A percentile compares a stretch with the other conserved stretches of the same genome.
phyloP scores from a whole-genome alignment of 225 moss, liverwort and hornwort species.

The Bryoerythrophyllum caledonicum region DNA sequence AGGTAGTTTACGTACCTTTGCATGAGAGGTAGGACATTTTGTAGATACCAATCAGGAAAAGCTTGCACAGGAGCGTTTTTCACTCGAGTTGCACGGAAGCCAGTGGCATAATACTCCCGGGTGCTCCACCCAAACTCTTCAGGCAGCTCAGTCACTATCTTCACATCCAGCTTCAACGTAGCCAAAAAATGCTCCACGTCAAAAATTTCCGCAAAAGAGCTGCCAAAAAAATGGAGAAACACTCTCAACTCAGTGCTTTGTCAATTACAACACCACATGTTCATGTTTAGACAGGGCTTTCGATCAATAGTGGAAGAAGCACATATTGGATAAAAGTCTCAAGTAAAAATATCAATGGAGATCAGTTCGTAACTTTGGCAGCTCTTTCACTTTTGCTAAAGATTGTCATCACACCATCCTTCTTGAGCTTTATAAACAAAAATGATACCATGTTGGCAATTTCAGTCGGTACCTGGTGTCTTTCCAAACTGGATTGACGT shows the following conservation, averaged over 20 bases:
- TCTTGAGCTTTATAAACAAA: neutral
- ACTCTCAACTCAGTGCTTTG: too few relatives aligned
- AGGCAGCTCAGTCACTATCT: constrained; percentile 74
- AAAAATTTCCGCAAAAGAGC: constrained; percentile 94
- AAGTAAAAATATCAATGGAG: too few relatives aligned
- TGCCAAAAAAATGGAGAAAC: constrained; percentile 39
- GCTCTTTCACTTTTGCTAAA: neutral
- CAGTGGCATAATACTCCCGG: constrained; percentile 90
- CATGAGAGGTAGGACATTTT: constrained; percentile 80
- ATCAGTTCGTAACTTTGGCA: too few relatives aligned
- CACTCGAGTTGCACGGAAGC: constrained; percentile 72
- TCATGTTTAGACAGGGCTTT: too few relatives aligned
- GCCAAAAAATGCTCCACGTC: constrained; percentile 78
- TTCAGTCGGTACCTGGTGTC: constrained; percentile 62
- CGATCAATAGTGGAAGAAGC: too few relatives aligned
- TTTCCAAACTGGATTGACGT: constrained; percentile 89
- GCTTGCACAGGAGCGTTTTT: constrained; percentile 86
- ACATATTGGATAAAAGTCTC: too few relatives aligned
- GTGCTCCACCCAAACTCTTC: constrained; percentile 73
- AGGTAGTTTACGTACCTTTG: constrained; percentile 38
- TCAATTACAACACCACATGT: too few relatives aligned
- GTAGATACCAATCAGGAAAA: constrained; percentile 70
- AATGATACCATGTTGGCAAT: neutral
- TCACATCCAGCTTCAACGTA: constrained; percentile 65
- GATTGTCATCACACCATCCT: constrained; percentile 8